phyloP scores from a whole-genome alignment of 176 grass and related monocot species.

The Musa troglodytarum region DNA sequence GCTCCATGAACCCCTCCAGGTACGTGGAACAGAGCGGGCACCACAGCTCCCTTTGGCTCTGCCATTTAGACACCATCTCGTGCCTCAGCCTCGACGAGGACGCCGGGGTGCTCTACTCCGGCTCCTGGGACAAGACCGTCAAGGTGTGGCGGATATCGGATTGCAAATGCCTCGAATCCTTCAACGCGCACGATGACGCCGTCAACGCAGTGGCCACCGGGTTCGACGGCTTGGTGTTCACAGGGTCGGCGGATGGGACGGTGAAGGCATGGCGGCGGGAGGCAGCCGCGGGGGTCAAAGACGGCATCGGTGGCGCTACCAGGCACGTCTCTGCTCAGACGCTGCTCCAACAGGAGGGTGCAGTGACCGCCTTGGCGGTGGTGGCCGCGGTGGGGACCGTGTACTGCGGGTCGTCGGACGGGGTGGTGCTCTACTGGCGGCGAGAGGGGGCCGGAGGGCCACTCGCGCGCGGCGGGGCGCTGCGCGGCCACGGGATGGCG shows the following conservation, averaged over 20 bases:
- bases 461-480: slow-evolving; percentile 1
- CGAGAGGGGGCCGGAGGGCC: slow-evolving; percentile 12
- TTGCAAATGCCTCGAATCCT: slow-evolving; percentile 34
- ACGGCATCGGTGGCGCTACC: not conserved
- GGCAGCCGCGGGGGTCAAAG: not conserved
- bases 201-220: slow-evolving; percentile 39
- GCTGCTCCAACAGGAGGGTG: slow-evolving; percentile 31
- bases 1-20: slow-evolving; percentile 37
- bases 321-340: slow-evolving; percentile 25
- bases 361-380: slow-evolving; percentile 36
- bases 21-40: slow-evolving; percentile 10
- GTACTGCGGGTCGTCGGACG: slow-evolving; percentile 51
- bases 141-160: slow-evolving; percentile 37
- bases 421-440: slow-evolving; percentile 22
- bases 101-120: slow-evolving; percentile 41
- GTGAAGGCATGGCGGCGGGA: slow-evolving; percentile 49
- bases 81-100: slow-evolving; percentile 50
- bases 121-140: slow-evolving; percentile 45
- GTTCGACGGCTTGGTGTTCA: slow-evolving; percentile 34
- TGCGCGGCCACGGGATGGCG: slow-evolving; percentile 27
- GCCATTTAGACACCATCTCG: slow-evolving; percentile 46
- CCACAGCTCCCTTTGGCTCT: slow-evolving; percentile 19
- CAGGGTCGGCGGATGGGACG: slow-evolving; percentile 46
- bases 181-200: slow-evolving; percentile 38
- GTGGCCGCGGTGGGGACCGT: slow-evolving; percentile 16